Conservation (phyloP, 2,329 filamentous ascomycete genomes). For the Simplicillium aogashimaense region DNA sequence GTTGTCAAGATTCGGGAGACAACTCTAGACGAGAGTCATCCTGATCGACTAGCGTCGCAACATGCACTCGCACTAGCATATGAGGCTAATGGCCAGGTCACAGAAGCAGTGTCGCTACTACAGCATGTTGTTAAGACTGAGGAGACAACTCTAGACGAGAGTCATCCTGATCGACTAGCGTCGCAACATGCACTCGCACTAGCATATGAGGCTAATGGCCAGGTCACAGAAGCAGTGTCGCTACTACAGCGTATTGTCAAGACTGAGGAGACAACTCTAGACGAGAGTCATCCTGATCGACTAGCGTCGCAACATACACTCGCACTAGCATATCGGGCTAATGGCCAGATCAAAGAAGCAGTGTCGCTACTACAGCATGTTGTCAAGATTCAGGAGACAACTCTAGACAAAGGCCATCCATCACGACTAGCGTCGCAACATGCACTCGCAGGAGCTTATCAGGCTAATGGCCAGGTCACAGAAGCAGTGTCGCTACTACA, state of each 20-base stretch:
- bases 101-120: background rate
- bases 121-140: constrained; percentile 2
- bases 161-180: constrained; percentile 4
- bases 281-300: constrained; percentile 1
- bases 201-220: constrained; percentile 1
- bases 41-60: constrained; percentile 2
- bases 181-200: constrained; percentile 1
- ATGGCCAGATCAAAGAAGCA: constrained; percentile 2
- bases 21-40: constrained; percentile 1
- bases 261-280: background rate
- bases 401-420: background rate
- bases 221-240: background rate
- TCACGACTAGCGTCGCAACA: background rate
- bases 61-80: constrained; percentile 5
- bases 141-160: background rate
- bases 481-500: constrained; percentile 2
- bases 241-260: background rate
- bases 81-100: constrained; percentile 3
- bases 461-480: constrained; percentile 4
- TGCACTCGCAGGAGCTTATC: constrained; percentile 2
- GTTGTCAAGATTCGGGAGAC: constrained; percentile 3
- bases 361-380: background rate
- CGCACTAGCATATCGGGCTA: constrained; percentile 2
- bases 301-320: constrained; percentile 4
- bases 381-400: constrained; percentile 1